Base-by-base conservation (phyloP, 2,329 filamentous ascomycete species). In the Calonectria pauciramosa region DNA sequence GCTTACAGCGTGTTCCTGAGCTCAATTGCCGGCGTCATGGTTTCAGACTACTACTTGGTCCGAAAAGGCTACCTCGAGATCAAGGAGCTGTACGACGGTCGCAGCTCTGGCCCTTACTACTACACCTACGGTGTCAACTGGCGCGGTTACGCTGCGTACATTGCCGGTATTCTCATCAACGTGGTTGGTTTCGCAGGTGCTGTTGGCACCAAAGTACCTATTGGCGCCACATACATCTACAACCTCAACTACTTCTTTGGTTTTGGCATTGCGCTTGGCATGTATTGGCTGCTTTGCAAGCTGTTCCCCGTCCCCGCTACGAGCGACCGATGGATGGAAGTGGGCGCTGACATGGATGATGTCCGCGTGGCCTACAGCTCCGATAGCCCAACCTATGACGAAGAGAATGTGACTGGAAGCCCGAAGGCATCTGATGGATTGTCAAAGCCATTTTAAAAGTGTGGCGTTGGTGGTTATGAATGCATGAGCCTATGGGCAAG, bases 1-100 rank as follows among this genome's bases (percentile, higher is more conserved):
- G 94, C 96, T 1, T 98, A 98, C 87, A 96, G 94, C 4, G 95
- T 98, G 71, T 98, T 98, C 86, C 90, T 98, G n/a, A 96, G 94
- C 73, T 95, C 94, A 54, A 97, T 98, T 76, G 96, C 95, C 0
- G 96, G 96, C n/a, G 95, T 98, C 77, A 97, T 98, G 87, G 88
- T 96, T 74, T 91, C 90, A 79, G 96, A 98, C 85, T 98, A 98
- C 87, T 98, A 97, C 85, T 76, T 94, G 71, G 94, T 98, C 7
- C 94, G 96, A 72, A 93, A 90, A 73, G 96, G 96, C 7, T 98
- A 96, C 83, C 88, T 97, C 3, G 91, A 96, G 77, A 88, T 96
- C 78, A 93, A 91, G 80, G 92, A 95, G 70, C 90, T 98, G 0
- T 98, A 98, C 87, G 93, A 93, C 67, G 93, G 91, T 13, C 91